Percentiles rank a stretch among this genome's conserved stretches.
Conservation (phyloP, 225 moss, liverwort and hornwort species). For the Asterella californica region DNA sequence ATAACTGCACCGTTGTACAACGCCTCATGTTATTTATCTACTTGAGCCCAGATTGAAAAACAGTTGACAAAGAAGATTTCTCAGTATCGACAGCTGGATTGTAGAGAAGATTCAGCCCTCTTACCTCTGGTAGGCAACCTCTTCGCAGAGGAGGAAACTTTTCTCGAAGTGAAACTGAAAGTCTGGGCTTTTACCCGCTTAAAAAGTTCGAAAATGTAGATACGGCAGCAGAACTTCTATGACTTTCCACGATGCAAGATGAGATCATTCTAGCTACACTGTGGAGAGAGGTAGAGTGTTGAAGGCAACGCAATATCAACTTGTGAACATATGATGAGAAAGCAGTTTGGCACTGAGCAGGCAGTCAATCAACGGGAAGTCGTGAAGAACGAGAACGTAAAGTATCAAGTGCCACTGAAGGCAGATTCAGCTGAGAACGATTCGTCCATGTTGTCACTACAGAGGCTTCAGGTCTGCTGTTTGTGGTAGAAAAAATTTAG, state of each 20-base stretch:
- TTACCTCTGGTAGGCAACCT: conserved; percentile 33
- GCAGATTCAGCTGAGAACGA: conserved; percentile 19
- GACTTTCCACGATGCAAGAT: neutral
- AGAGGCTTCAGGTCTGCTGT: conserved; percentile 29
- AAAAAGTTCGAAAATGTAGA: neutral
- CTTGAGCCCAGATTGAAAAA: conserved; percentile 42
- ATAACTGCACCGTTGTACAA: neutral
- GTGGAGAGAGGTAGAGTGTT: neutral
- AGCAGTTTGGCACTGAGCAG: conserved; percentile 19
- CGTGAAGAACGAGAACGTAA: conserved; percentile 21
- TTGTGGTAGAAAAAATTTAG: neutral
- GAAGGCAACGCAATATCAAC: neutral
- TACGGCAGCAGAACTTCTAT: neutral
- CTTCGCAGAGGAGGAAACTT: neutral
- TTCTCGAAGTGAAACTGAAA: neutral
- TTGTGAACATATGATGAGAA: neutral
- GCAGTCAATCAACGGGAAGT: conserved; percentile 25
- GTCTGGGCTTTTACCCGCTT: neutral
- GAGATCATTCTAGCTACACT: neutral
- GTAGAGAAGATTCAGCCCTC: conserved; percentile 29
- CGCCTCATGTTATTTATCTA: neutral
- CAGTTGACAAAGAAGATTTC: conserved; percentile 30
- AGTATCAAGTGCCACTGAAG: conserved; percentile 10
- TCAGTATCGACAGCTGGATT: conserved; percentile 17
- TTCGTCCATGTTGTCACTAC: conserved; percentile 13